Evolutionary conservation across 805 yeast species (phyloP).

Genomic region (Brettanomyces custersianus): DNA sequence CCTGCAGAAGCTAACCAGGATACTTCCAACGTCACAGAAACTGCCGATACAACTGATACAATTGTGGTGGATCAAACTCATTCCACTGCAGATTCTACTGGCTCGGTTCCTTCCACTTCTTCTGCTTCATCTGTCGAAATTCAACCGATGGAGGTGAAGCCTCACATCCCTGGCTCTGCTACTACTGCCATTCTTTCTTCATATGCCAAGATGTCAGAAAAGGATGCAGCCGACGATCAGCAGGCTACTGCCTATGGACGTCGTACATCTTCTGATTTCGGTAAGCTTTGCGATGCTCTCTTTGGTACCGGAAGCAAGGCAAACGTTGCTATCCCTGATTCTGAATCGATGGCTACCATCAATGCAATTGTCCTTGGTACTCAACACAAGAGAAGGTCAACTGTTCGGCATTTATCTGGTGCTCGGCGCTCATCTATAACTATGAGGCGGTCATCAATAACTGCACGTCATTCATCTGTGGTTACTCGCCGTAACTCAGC

Average conservation of each 20-base stretch:
- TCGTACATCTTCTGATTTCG: constrained; percentile 72
- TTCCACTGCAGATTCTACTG: background rate
- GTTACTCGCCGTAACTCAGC: constrained; percentile 10
- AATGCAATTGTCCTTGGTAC: constrained; percentile 35
- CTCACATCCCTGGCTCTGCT: constrained; percentile 62
- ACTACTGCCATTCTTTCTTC: constrained; percentile 64
- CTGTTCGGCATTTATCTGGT: constrained; percentile 13
- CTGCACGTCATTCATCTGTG: background rate
- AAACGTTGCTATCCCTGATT: constrained; percentile 12
- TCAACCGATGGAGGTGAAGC: too few relatives aligned
- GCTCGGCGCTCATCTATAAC: constrained; percentile 4
- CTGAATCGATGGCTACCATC: constrained; percentile 41
- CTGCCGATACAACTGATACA: background rate
- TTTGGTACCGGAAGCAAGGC: constrained; percentile 55
- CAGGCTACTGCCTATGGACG: constrained; percentile 63
- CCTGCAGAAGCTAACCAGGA: too few relatives aligned
- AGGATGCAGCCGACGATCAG: constrained; percentile 53
- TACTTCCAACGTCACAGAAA: background rate
- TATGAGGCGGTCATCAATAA: background rate
- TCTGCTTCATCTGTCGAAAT: too few relatives aligned
- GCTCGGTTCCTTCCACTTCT: background rate
- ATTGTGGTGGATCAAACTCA: background rate
- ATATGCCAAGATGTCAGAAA: constrained; percentile 56
- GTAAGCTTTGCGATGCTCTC: constrained; percentile 65
- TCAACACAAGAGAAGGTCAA: constrained; percentile 8